phyloP scores from a whole-genome alignment of 129 eudicot species.

The Flaveria brownii region DNA sequence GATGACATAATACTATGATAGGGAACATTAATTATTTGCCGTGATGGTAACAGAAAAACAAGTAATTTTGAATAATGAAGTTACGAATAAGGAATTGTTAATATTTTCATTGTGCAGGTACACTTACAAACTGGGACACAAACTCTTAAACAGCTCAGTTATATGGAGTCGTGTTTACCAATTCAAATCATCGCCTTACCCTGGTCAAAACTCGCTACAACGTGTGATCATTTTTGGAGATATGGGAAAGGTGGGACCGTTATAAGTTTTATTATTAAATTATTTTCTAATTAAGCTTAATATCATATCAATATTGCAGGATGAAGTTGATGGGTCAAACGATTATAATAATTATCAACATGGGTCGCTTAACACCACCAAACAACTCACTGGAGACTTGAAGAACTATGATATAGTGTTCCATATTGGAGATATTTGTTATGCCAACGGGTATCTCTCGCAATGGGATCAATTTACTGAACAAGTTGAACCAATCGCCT shows the following conservation, averaged over 20 bases:
- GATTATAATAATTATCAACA: constrained; percentile 65
- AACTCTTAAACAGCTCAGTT: constrained; percentile 44
- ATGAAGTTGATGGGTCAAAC: constrained; percentile 70
- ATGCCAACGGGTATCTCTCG: constrained; percentile 77
- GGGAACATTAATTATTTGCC: background rate
- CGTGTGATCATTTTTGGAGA: constrained; percentile 78
- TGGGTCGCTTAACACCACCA: constrained; percentile 69
- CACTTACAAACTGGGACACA: constrained; percentile 74
- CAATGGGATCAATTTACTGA: constrained; percentile 89
- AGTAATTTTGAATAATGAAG: background rate
- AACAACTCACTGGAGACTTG: constrained; percentile 51
- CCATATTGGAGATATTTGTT: constrained; percentile 74
- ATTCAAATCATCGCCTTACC: constrained; percentile 63
- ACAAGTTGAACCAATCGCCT: constrained; percentile 68
- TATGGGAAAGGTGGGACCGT: constrained; percentile 61
- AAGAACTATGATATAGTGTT: constrained; percentile 63
- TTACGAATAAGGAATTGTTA: constrained; percentile 3
- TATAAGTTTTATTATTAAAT: background rate
- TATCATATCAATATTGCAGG: constrained; percentile 33
- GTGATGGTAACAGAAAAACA: background rate
- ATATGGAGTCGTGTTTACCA: constrained; percentile 52
- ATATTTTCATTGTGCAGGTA: constrained; percentile 45
- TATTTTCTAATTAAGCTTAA: background rate
- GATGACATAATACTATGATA: background rate
- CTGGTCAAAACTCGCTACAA: constrained; percentile 69